A percentile compares a stretch with the other conserved stretches of the same genome.
Conservation (phyloP, 2,329 filamentous ascomycete genomes). For the Hymenoscyphus repandus region DNA sequence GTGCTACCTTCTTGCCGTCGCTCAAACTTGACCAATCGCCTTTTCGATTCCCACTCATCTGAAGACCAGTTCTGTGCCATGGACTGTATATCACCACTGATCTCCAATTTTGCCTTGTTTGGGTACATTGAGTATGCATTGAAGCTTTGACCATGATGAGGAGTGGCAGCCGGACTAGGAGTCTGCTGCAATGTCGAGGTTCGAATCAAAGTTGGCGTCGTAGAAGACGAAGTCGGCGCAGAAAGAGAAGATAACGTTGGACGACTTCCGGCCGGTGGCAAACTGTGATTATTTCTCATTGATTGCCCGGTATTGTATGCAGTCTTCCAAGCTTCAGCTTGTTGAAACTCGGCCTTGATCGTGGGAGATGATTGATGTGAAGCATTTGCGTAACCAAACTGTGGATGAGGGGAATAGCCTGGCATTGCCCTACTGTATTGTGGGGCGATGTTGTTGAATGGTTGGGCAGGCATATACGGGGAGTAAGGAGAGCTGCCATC, state of each 20-base stretch:
- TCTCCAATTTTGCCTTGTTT: slow-evolving; percentile 75
- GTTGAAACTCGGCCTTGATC: slow-evolving; percentile 43
- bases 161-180: slow-evolving; percentile 40
- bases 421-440: slow-evolving; percentile 35
- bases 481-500: slow-evolving; percentile 40
- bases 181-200: slow-evolving; percentile 61
- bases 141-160: slow-evolving; percentile 30
- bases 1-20: slow-evolving; percentile 77
- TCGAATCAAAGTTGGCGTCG: slow-evolving; percentile 57
- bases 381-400: slow-evolving; percentile 39
- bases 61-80: slow-evolving; percentile 81
- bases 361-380: slow-evolving; percentile 36
- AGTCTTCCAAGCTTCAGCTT: slow-evolving; percentile 41
- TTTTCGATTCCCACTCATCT: slow-evolving; percentile 73
- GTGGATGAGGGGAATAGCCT: slow-evolving; percentile 32
- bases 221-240: slow-evolving; percentile 24
- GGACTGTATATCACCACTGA: slow-evolving; percentile 75
- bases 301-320: slow-evolving; percentile 39
- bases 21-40: slow-evolving; percentile 84
- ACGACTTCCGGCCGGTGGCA: slow-evolving; percentile 31
- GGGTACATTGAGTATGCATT: slow-evolving; percentile 65
- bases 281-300: slow-evolving; percentile 38
- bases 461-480: slow-evolving; percentile 43
- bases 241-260: slow-evolving; percentile 20
- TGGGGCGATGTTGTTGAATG: slow-evolving; percentile 33